Evolutionary conservation across 257 asterid genomes (phyloP), one percentile per base, ranked within the genome.

Genomic region (Lavandula angustifolia): DNA sequence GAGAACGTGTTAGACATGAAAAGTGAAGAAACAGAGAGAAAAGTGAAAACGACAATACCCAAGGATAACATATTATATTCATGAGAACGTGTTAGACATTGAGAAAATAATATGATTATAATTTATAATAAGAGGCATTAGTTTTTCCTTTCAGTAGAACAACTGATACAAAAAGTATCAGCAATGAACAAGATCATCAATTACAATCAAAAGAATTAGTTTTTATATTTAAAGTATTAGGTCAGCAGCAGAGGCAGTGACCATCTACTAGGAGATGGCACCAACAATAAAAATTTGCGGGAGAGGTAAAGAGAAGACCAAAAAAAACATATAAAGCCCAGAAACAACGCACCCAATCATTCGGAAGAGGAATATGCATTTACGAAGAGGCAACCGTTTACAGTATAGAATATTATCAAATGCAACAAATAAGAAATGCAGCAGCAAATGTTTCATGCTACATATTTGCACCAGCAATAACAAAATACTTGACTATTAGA

Each of bases 401-500:
- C 37, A 35, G 40, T 52, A 37, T 35, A 71, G 55, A 46, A 31
- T n/a, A 56, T 37, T 29, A 71, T 48, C 64, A 63, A 40, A 41
- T 16, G 7, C 41, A 48, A 61, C 51, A 27, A 47, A 27, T 31
- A 54, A 49, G 40, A 66, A 46, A 62, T 52, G 58, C 54, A 54
- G 67, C 54, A 32, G 35, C 22, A 9, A 55, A 9, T 18, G 22
- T 8, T 44, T 18, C 42, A 38, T 51, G 65, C 44, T 41, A 57
- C 34, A 67, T 37, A 33, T 9, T 37, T 43, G 50, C 63, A 48
- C 56, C 62, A 57, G 50, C 54, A 44, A 41, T 37, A 71, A 63
- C 60, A 53, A 38, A 65, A 67, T 41, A 37, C 9, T 44, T 22
- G 13, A 41, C 27, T 54, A 46, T 52, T 41, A 76, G 5, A 69